Percentiles rank a stretch among this genome's conserved stretches.
Conservation (phyloP, 1,284 basidiomycete genomes). For the Sporisorium iseilematis-ciliati region DNA sequence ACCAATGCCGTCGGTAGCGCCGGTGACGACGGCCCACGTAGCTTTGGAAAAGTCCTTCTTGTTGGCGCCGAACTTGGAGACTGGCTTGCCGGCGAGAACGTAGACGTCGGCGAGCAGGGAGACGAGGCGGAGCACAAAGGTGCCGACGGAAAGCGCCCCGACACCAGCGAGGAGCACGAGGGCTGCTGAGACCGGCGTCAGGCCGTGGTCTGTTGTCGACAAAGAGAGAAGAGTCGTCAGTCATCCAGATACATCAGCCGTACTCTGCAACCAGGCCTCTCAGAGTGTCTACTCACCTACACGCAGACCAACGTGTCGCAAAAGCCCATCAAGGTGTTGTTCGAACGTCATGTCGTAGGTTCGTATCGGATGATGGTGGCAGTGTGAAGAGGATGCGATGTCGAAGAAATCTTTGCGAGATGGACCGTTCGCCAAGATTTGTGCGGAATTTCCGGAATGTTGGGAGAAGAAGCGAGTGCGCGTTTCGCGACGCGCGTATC, state of each 20-base stretch:
- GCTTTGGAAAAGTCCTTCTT: constrained; percentile 51
- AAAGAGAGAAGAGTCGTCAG: background rate
- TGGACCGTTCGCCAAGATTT: constrained; percentile 7
- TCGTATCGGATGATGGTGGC: constrained; percentile 3
- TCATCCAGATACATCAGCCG: background rate
- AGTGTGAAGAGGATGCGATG: background rate
- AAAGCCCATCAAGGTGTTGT: constrained; percentile 31
- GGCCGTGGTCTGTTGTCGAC: constrained; percentile 32
- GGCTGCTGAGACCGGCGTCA: constrained; percentile 38
- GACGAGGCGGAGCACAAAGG: constrained; percentile 32
- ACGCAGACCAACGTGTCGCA: constrained; percentile 52
- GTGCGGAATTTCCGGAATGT: too few relatives aligned
- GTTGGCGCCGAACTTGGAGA: constrained; percentile 61
- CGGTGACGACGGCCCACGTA: constrained; percentile 75
- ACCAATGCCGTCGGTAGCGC: constrained; percentile 81
- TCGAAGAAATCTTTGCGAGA: background rate
- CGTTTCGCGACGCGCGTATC: too few relatives aligned
- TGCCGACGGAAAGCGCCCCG: constrained; percentile 26
- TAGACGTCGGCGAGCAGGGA: constrained; percentile 51
- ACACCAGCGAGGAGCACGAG: constrained; percentile 35
- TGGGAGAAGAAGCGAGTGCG: too few relatives aligned
- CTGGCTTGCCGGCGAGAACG: constrained; percentile 47
- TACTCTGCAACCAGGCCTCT: background rate
- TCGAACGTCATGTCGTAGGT: constrained; percentile 30
- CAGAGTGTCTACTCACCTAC: constrained; percentile 23